Base-by-base conservation (phyloP, 2,329 filamentous ascomycete genomes). In the Cladosporium sp. region DNA sequence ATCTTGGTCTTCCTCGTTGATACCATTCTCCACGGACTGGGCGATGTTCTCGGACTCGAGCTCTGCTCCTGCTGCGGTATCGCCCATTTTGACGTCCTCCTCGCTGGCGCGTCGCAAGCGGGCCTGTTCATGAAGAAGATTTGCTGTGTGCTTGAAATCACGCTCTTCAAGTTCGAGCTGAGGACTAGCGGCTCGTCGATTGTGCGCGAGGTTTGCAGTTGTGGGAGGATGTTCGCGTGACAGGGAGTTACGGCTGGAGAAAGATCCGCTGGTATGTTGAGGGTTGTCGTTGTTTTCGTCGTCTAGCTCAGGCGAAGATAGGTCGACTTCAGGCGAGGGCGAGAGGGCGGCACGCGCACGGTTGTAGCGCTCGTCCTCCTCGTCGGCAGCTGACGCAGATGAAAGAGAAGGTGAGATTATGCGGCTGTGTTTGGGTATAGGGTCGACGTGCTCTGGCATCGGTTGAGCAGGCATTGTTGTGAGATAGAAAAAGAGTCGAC, bases 71-170 rank as follows among this genome's bases (percentile, higher is more conserved):
- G 63, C 60, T 42, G 61, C 58, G 57, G 68, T 58, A 40, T 68
- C 57, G 56, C 60, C 56, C 70, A 72, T 62, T 66, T 70, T 63
- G 47, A 72, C 65, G 57, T 73, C 74, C 36, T 71, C 67, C 52
- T 77, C 75, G 58, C 69, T 69, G 65, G 71, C 68, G 68, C 75
- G 57, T 64, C 74, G 65, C 66, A 71, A 62, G 68, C 79, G 70
- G 66, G 75, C 61, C 73, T 77, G 63, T 79, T 81, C 74, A 81
- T 84, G 90, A 66, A 97, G 83, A 49, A 88, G 90, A 64, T 91
- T 90, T 15, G 94, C 94, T 1, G 92, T 97, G 75, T 96, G 90
- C 6, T 93, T 97, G 70, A 99, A 99, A 74, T 97, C 94, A 69
- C 89, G 90, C 78, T 97, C 93, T 66, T 97, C 93, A 67, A 89